Evolutionary conservation across 768 basidiomycete genomes (phyloP).

Genomic region (Galerina sulciceps): DNA sequence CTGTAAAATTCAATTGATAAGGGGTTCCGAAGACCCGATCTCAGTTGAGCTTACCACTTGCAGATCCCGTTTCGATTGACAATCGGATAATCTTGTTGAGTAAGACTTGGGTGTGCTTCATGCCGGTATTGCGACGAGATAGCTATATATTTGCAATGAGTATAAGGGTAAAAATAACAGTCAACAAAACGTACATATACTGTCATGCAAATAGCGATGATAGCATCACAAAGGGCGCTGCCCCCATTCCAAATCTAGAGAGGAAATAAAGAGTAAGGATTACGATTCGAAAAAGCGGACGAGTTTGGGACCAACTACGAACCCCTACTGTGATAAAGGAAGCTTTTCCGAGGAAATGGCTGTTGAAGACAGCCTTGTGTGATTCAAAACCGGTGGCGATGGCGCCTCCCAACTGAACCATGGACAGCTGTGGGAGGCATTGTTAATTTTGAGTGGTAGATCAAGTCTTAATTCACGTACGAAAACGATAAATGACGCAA

Average conservation of each 20-base stretch:
- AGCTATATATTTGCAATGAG: background rate
- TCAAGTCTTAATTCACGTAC: background rate
- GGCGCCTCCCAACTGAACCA: constrained; percentile 9
- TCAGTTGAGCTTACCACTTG: constrained; percentile 2
- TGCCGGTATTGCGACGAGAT: constrained; percentile 8
- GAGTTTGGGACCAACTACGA: background rate
- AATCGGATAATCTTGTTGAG: constrained; percentile 11
- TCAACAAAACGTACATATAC: constrained; percentile 3
- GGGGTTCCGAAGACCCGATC: background rate
- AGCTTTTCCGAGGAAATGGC: constrained; percentile 4
- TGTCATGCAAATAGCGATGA: constrained; percentile 14
- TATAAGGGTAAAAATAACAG: background rate
- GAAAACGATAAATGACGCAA: constrained; percentile 8
- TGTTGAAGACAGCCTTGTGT: constrained; percentile 4
- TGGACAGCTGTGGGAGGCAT: background rate
- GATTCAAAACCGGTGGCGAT: constrained; percentile 12
- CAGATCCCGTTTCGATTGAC: constrained; percentile 12
- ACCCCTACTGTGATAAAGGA: constrained; percentile 11
- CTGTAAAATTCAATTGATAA: background rate
- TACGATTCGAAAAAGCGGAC: background rate
- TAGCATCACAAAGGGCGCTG: constrained; percentile 10
- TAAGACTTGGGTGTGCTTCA: constrained; percentile 9
- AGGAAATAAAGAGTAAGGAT: background rate
- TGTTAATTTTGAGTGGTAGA: background rate
- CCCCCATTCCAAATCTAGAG: constrained; percentile 15